Percentiles rank a stretch among this genome's conserved stretches.
Conservation (phyloP, 164 flowering plant genomes). For the Stephania yunnanensis region DNA sequence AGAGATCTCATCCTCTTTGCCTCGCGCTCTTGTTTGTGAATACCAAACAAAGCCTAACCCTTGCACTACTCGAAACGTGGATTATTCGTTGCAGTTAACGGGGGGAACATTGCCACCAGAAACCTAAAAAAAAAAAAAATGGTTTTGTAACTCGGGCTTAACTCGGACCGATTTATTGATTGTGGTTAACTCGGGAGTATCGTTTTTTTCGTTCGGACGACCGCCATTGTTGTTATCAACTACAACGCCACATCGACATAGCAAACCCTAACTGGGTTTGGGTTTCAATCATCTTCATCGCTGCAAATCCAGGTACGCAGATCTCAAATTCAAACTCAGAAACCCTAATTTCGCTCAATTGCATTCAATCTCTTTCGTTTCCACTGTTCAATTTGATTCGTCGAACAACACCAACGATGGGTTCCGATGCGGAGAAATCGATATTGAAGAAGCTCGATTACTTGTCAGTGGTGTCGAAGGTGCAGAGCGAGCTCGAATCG, state of each 20-base stretch:
- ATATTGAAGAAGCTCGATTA: conserved; percentile 69
- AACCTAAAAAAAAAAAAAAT: too few species aligned
- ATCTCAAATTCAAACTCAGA: neutral
- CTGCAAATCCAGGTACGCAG: neutral
- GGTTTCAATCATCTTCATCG: neutral
- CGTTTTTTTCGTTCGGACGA: too few species aligned
- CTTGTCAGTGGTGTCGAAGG: conserved; percentile 82
- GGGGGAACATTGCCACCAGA: rapidly evolving
- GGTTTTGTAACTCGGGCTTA: too few species aligned
- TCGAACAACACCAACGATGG: conserved; percentile 11
- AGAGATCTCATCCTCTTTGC: too few species aligned
- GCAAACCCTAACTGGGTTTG: neutral
- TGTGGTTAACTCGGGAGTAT: too few species aligned
- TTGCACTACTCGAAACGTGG: too few species aligned
- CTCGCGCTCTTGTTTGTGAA: too few species aligned
- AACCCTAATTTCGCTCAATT: neutral
- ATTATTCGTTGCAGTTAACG: too few species aligned
- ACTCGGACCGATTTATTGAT: too few species aligned
- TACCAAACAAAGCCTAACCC: too few species aligned
- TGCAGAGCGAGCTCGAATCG: conserved; percentile 71
- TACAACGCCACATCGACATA: neutral
- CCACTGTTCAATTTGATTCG: neutral
- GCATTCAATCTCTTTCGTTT: neutral
- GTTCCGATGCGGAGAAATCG: conserved; percentile 19
- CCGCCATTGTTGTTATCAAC: neutral